Base-by-base conservation (phyloP, 1,284 basidiomycete genomes). In the Grifola frondosa region DNA sequence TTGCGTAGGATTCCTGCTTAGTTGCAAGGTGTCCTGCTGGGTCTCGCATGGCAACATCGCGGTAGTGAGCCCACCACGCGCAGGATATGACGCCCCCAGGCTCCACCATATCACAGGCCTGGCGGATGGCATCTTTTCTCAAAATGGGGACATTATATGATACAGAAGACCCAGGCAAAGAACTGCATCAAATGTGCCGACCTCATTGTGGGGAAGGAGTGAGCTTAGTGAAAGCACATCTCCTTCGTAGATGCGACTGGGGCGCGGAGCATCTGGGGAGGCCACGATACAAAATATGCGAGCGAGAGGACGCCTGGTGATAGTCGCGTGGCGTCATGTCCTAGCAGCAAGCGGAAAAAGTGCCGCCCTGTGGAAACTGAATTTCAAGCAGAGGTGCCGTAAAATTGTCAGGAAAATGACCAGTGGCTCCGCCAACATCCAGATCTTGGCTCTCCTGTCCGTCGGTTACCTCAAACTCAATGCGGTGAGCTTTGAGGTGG, bases 61-160 rank as follows among this genome's bases (percentile, higher is more conserved):
- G 48, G 29, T 52, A 55, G 33, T 50, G 48, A 33, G 53, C 53
- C 42, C 42, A 48, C 48, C 50, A 55, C 20, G 46, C 48, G 30
- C 48, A 50, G 30, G 49, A 23, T 21, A 55, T 41, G 24, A 37
- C 33, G 13, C 49, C 40, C 16, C 40, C 30, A 4, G 41, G 37
- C 16, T 41, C 37, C 4, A 52, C 50, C 42, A 50, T 48, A 5
- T 22, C 33, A 48, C 53, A 55, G 12, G 53, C 53, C 12, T 50
- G 37, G 17, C 33, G 33, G 13, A 52, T 26, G 19, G 50, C 53
- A 13, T 34, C 33, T 22, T 46, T 46, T 36, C 50, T 47, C 30
- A 50, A 38, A 21, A 33, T 7, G 48, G 20, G 9, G 42, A 38
- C 43, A 47, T 50, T 32, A 55, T 46, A 25, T 49, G 50, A 42